phyloP scores from a whole-genome alignment of 257 asterid species.

The Eustoma russellianum region DNA sequence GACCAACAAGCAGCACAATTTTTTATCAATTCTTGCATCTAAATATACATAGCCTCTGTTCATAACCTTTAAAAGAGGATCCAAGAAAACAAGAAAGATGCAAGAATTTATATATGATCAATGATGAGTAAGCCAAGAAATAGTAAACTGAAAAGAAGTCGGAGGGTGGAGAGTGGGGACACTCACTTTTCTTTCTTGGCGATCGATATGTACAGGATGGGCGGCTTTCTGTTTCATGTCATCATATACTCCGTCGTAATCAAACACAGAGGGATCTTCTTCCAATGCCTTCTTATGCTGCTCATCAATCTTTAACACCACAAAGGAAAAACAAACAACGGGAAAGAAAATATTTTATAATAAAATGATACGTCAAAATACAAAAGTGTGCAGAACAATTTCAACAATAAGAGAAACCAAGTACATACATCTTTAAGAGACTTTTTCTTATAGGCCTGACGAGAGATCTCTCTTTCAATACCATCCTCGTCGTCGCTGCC shows the following conservation, averaged over 20 bases:
- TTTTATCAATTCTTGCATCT: no score
- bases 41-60: no score
- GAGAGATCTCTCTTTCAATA: conserved; percentile 70
- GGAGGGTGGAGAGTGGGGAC: neutral
- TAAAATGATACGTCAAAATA: neutral
- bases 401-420: neutral
- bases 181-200: conserved; percentile 60
- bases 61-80: no score
- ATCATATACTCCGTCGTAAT: conserved; percentile 89
- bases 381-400: neutral
- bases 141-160: no score
- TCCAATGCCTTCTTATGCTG: conserved; percentile 84
- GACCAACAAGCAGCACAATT: neutral
- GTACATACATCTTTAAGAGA: conserved; percentile 61
- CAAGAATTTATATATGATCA: no score
- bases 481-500: conserved; percentile 51
- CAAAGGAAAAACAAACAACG: neutral
- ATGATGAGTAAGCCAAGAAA: no score
- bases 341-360: neutral
- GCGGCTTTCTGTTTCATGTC: conserved; percentile 74
- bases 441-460: conserved; percentile 79
- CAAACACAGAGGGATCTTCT: conserved; percentile 85
- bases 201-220: conserved; percentile 52
- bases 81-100: no score
- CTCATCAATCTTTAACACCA: conserved; percentile 53